A percentile compares a stretch with the other conserved stretches of the same genome.
These are phyloP conservation scores for Amyloporia xantha DNA, from an alignment of 768 basidiomycete genomes.

Conservation along the genomic window DNA sequence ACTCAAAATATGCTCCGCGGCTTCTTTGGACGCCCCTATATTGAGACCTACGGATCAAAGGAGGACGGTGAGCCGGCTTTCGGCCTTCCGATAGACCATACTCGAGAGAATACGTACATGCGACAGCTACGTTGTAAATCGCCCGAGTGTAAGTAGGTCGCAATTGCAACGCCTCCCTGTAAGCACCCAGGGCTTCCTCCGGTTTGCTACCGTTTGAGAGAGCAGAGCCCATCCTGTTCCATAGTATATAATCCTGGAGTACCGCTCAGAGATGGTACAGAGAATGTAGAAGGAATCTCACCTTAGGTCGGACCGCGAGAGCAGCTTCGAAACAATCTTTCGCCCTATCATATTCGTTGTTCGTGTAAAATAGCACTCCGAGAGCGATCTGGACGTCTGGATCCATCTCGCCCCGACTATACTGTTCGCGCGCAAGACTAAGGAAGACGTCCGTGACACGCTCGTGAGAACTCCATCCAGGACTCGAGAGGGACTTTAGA, in stretches of 20 bases:
- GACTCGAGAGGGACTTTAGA: slow-evolving; percentile 43
- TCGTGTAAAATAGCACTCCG: slow-evolving; percentile 89
- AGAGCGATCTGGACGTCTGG: slow-evolving; percentile 91
- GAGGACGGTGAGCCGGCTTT: background rate
- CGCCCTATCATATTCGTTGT: slow-evolving; percentile 78
- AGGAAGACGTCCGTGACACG: slow-evolving; percentile 81
- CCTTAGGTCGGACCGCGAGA: slow-evolving; percentile 68
- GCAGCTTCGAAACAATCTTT: slow-evolving; percentile 95
- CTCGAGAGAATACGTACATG: slow-evolving; percentile 55
- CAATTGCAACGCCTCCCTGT: slow-evolving; percentile 82
- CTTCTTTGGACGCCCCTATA: slow-evolving; percentile 92
- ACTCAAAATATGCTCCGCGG: slow-evolving; percentile 90
- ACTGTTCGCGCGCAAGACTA: slow-evolving; percentile 75
- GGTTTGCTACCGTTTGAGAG: slow-evolving; percentile 92
- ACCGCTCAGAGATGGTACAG: background rate
- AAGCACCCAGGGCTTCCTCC: slow-evolving; percentile 87
- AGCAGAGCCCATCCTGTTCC: slow-evolving; percentile 94
- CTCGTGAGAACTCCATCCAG: slow-evolving; percentile 79
- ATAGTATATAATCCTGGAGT: slow-evolving; percentile 78
- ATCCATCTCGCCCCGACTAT: slow-evolving; percentile 62
- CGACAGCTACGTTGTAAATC: slow-evolving; percentile 96
- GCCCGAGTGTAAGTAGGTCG: slow-evolving; percentile 96
- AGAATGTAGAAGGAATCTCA: slow-evolving; percentile 22
- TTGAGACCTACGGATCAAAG: slow-evolving; percentile 66
- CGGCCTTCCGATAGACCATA: background rate